Conservation (phyloP, 805 yeast species). For the Millerozyma miso region DNA sequence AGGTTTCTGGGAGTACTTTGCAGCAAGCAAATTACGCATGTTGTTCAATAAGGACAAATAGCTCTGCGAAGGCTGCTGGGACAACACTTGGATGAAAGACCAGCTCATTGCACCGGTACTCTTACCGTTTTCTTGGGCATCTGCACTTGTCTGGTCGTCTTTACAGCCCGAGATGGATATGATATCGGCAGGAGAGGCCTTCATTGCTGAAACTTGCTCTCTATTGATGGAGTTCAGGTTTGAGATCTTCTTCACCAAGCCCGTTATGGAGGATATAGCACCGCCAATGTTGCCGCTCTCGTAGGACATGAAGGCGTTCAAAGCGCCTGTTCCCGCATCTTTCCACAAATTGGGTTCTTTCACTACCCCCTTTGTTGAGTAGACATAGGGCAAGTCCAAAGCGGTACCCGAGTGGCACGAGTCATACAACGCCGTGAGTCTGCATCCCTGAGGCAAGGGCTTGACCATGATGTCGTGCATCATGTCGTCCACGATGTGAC, state of each 20-base stretch:
- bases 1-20: slow-evolving; percentile 36
- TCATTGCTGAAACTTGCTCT: slow-evolving; percentile 22
- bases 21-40: slow-evolving; percentile 29
- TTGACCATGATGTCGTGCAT: slow-evolving; percentile 39
- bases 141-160: slow-evolving; percentile 40
- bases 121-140: slow-evolving; percentile 31
- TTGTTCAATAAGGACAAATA: slow-evolving; percentile 33
- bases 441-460: slow-evolving; percentile 32
- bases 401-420: slow-evolving; percentile 41
- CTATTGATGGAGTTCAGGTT: slow-evolving; percentile 13
- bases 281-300: slow-evolving; percentile 35
- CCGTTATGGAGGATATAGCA: slow-evolving; percentile 31
- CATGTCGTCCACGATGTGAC: slow-evolving; percentile 34
- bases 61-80: slow-evolving; percentile 27
- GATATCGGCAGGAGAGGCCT: slow-evolving; percentile 36
- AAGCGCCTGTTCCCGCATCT: slow-evolving; percentile 34
- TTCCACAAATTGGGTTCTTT: slow-evolving; percentile 35
- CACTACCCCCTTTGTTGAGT: slow-evolving; percentile 37
- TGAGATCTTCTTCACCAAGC: slow-evolving; percentile 30
- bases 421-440: slow-evolving; percentile 36
- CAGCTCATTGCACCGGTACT: slow-evolving; percentile 40
- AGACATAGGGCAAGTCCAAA: slow-evolving; percentile 36
- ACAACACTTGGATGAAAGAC: slow-evolving; percentile 29
- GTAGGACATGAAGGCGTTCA: slow-evolving; percentile 28
- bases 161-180: slow-evolving; percentile 35